These are phyloP conservation scores for Zanthoxylum bungeanum DNA, from an alignment of 345 rosid genomes.

Conservation along the genomic window DNA sequence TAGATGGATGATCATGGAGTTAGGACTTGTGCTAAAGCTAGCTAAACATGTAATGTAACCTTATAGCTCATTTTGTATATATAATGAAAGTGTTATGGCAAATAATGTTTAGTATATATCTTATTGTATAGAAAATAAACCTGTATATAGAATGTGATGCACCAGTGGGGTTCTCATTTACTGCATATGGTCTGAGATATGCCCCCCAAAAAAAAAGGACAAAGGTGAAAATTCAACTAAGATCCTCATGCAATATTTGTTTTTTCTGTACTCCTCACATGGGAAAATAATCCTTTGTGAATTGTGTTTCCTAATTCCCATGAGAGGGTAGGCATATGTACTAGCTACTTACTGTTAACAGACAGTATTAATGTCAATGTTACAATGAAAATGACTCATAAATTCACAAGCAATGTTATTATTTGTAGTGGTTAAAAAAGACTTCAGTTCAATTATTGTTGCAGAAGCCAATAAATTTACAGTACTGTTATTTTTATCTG, in stretches of 20 bases:
- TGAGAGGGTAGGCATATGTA: slow-evolving; percentile 22
- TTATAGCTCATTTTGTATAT: too few relatives aligned
- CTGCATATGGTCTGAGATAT: background rate
- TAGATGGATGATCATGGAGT: too few relatives aligned
- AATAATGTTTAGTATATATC: background rate
- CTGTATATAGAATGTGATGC: too few relatives aligned
- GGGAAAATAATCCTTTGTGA: slow-evolving; percentile 24
- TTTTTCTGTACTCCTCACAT: slow-evolving; percentile 38
- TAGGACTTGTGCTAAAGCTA: background rate
- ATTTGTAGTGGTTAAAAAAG: background rate
- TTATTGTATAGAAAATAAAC: too few relatives aligned
- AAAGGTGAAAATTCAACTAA: slow-evolving; percentile 16
- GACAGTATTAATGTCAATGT: slow-evolving; percentile 15
- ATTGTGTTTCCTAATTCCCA: slow-evolving; percentile 24
- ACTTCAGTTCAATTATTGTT: background rate
- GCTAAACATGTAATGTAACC: background rate
- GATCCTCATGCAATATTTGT: slow-evolving; percentile 24
- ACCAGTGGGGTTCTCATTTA: slow-evolving; percentile 4
- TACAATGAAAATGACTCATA: background rate
- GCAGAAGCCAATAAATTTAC: slow-evolving; percentile 21
- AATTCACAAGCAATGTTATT: background rate
- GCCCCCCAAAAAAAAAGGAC: background rate
- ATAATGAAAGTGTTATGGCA: too few relatives aligned
- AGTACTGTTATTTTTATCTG: background rate
- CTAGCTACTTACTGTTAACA: slow-evolving; percentile 18